These are phyloP conservation scores for Paraphaeosphaeria sporulosa DNA, from an alignment of 2,329 filamentous ascomycete species.

Conservation along the genomic window DNA sequence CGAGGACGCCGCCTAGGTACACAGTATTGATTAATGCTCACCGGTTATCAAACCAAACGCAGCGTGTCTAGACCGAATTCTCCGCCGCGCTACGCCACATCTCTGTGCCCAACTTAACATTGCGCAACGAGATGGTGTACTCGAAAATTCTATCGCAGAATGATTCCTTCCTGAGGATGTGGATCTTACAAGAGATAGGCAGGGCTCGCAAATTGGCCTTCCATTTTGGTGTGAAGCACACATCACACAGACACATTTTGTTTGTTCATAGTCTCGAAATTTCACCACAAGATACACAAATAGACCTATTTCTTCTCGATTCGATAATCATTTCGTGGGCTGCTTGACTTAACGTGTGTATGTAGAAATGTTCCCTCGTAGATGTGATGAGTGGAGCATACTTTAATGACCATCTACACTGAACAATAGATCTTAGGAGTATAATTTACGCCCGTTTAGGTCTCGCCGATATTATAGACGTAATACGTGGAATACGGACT, in stretches of 20 bases:
- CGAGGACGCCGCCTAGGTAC: background rate
- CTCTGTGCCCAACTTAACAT: background rate
- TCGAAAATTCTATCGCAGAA: constrained; percentile 2
- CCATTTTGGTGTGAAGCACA: background rate
- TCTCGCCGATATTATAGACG: background rate
- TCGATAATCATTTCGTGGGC: constrained; percentile 10
- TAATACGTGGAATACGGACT: background rate
- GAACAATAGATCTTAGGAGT: background rate
- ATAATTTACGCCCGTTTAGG: constrained; percentile 10
- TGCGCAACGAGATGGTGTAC: background rate
- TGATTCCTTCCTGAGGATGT: constrained; percentile 7
- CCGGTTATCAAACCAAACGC: background rate
- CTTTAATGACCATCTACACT: background rate
- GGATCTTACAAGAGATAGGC: constrained; percentile 12
- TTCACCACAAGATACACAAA: background rate
- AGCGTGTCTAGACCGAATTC: background rate
- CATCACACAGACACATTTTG: constrained; percentile 1
- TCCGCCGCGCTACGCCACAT: background rate
- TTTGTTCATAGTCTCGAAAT: constrained; percentile 1
- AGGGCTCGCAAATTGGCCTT: constrained; percentile 4
- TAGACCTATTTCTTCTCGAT: background rate
- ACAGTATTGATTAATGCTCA: background rate
- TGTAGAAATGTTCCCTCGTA: constrained; percentile 3
- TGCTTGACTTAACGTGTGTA: constrained; percentile 8
- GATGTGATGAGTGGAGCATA: constrained; percentile 9